Evolutionary conservation across 2,329 filamentous ascomycete genomes (phyloP), one percentile per base, ranked within the genome.

Genomic region (Pleomassaria siparia): DNA sequence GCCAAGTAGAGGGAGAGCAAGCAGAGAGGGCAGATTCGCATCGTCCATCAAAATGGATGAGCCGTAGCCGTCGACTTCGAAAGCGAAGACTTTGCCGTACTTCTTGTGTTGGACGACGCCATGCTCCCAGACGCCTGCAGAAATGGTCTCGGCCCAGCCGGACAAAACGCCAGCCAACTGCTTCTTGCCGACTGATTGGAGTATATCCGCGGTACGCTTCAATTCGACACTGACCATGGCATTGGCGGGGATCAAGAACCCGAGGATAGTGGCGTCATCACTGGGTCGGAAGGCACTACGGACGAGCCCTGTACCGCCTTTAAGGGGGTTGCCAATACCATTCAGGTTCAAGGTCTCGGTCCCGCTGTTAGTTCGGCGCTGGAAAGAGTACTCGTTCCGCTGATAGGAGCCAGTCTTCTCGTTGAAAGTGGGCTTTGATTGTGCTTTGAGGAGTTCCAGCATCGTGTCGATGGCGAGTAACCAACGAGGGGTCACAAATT

Each of bases 191-290:
- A 78, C 82, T 5, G 76, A 76, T 43, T 75, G 74, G n/a, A 97
- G 80, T 16, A 95, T 77, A 5, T 78, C 76, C 0, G 89, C 84
- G 0, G 88, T 85, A 33, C 88, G 85, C 54, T 85, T 82, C 21
- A 99, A 77, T 71, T 99, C 91, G 0, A 92, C 88, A 2, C 90
- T 86, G 80, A 99, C 96, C 86, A 95, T 92, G 20, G 94, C 94
- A 66, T 99, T 99, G 29, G 89, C 86, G 0, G 94, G 94, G 57
- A 99, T 95, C 67, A 96, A 89, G 76, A 90, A 99, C 36, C 91
- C 91, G 2, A 99, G 78, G 29, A 94, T 96, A 0, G 91, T 95
- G 2, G 94, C 90, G 69, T 99, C 94, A 62, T 99, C 94, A 54
- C 89, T 95, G 4, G 94, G 94, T 1, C 94, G 83, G 74, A 99